Conservation (phyloP, 1,139 yeast species). For the Pichia sp. region DNA sequence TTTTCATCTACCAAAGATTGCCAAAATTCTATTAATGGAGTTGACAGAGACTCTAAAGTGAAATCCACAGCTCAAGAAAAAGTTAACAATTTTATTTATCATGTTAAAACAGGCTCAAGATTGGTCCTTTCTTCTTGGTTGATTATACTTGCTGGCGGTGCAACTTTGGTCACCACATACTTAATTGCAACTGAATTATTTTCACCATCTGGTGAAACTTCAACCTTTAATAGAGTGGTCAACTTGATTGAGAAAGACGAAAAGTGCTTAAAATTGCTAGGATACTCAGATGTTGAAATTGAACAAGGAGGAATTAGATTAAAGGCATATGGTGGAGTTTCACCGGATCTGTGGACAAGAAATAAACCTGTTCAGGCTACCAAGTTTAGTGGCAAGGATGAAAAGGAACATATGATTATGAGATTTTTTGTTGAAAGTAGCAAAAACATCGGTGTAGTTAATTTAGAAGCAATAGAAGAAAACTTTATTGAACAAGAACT, state of each 20-base stretch:
- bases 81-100: conserved; percentile 28
- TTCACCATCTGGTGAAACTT: conserved; percentile 87
- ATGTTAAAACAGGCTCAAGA: conserved; percentile 49
- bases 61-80: conserved; percentile 14
- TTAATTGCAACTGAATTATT: conserved; percentile 71
- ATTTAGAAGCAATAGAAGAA: conserved; percentile 69
- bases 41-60: not conserved
- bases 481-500: conserved; percentile 66
- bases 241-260: conserved; percentile 65
- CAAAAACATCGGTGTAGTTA: conserved; percentile 56
- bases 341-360: conserved; percentile 75
- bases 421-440: conserved; percentile 79
- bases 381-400: conserved; percentile 49
- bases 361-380: conserved; percentile 62
- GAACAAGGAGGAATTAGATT: conserved; percentile 39
- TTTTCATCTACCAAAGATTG: not conserved
- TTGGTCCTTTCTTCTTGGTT: conserved; percentile 55
- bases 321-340: conserved; percentile 76
- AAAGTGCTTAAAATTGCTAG: conserved; percentile 51
- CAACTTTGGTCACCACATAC: conserved; percentile 66
- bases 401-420: conserved; percentile 77
- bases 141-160: conserved; percentile 62
- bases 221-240: conserved; percentile 82
- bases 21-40: not conserved
- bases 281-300: conserved; percentile 36